phyloP scores from a whole-genome alignment of 2,329 filamentous ascomycete genomes.

The Neofusicoccum umdonicola region DNA sequence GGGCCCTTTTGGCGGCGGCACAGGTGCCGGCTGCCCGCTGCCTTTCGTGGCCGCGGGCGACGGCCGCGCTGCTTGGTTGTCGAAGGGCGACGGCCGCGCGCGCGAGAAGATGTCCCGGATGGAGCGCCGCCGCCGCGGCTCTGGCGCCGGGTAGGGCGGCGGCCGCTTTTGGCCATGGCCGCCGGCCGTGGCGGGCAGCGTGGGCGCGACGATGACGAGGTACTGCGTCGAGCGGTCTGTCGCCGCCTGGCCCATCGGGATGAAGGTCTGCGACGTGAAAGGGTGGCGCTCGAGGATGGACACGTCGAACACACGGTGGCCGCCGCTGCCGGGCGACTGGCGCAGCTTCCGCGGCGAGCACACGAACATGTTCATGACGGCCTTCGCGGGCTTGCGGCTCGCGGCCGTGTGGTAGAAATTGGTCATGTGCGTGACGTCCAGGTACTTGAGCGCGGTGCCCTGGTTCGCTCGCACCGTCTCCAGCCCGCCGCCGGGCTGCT shows the following conservation, averaged over 20 bases:
- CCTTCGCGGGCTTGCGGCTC: constrained; percentile 54
- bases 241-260: constrained; percentile 63
- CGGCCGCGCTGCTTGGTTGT: constrained; percentile 48
- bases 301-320: constrained; percentile 59
- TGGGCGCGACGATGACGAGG: constrained; percentile 86
- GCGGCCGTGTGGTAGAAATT: constrained; percentile 69
- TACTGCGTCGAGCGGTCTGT: constrained; percentile 56
- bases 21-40: constrained; percentile 19
- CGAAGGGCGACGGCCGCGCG: constrained; percentile 46
- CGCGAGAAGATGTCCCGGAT: constrained; percentile 42
- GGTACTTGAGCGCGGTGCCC: constrained; percentile 82
- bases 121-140: constrained; percentile 26
- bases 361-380: constrained; percentile 85
- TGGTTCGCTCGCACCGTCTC: constrained; percentile 70
- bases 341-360: constrained; percentile 66
- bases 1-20: constrained; percentile 39
- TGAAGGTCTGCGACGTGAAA: constrained; percentile 90
- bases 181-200: constrained; percentile 46
- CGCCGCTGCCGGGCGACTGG: constrained; percentile 15
- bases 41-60: constrained; percentile 27
- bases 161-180: constrained; percentile 29
- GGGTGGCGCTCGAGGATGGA: constrained; percentile 84
- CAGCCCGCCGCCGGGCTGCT: constrained; percentile 39
- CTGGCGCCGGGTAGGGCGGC: constrained; percentile 44
- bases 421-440: constrained; percentile 69